Evolutionary conservation across 208 protist species (phyloP), one percentile per base, ranked within the genome.

Genomic region (Leishmania arabica): DNA sequence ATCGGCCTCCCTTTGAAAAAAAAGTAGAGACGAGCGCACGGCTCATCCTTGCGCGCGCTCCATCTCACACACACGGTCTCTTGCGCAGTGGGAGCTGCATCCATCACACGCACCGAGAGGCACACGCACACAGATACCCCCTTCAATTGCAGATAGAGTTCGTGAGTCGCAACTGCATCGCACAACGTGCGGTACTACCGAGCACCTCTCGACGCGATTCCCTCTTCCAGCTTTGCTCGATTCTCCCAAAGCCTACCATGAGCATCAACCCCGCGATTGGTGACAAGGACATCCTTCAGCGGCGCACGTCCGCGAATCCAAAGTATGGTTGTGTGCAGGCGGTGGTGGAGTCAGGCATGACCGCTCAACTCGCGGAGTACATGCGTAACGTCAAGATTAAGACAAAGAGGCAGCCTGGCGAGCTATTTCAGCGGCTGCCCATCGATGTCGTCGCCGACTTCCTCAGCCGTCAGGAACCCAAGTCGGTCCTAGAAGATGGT

Each of bases 321-420:
- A 95, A 93, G 83, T 98, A 95, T 79, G 84, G 78, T 37, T 51
- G 86, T 53, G 92, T 96, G 40, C 85, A 94, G 77, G 80, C 92
- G 1, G 92, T 96, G 21, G 92, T 98, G 13, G 90, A 98, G 69
- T 90, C 94, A 0, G 96, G 96, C n/a, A 86, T 93, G 82, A 98
- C 93, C 24, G 83, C 77, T 2, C 88, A 94, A 68, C 80, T 98
- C 34, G 90, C 88, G 45, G 79, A 85, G 70, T 93, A 89, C 79
- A 92, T 97, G 68, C 84, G 86, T 31, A 80, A 91, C 47, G 84
- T 72, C 31, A 80, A 79, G 27, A 56, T 90, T 19, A 86, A 89
- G 58, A 80, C 88, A 17, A 89, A 92, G 73, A 80, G 79, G 37
- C 86, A 92, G 64, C 86, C 89, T 3, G 94, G 93, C 0, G 94